phyloP scores from a whole-genome alignment of 1,139 yeast species.

The Meyerozyma elateridarum region DNA sequence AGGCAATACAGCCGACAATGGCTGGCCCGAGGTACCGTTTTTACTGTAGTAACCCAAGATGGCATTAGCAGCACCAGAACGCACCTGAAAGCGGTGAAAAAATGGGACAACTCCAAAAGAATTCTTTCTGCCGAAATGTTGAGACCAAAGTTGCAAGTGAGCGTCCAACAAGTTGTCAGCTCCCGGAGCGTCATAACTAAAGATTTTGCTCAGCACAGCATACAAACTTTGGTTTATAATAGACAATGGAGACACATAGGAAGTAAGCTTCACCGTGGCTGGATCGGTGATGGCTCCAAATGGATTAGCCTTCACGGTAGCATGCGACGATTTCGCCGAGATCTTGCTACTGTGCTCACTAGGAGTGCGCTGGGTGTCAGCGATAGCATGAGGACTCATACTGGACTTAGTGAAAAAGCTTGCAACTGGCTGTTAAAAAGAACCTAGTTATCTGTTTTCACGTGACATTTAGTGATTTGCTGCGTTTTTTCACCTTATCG shows the following conservation, averaged over 20 bases:
- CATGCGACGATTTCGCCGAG: conserved; percentile 6
- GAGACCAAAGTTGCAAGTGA: conserved; percentile 58
- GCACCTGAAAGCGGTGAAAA: conserved; percentile 60
- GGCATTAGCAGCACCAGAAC: conserved; percentile 81
- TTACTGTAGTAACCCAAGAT: conserved; percentile 64
- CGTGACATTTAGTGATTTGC: conserved; percentile 2
- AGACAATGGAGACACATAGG: conserved; percentile 58
- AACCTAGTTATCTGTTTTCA: conserved; percentile 1
- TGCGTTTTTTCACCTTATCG: background rate
- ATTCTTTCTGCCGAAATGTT: conserved; percentile 46
- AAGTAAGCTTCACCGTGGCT: conserved; percentile 41
- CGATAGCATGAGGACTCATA: conserved; percentile 11
- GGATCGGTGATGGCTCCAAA: conserved; percentile 62
- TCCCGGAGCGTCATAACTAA: conserved; percentile 66
- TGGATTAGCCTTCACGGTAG: conserved; percentile 30
- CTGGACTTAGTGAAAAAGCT: conserved; percentile 1
- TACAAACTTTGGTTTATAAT: conserved; percentile 65
- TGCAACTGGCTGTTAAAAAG: conserved; percentile 1
- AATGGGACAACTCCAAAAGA: conserved; percentile 54
- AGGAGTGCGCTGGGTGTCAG: conserved; percentile 3
- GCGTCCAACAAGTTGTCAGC: conserved; percentile 58
- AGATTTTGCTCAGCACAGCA: conserved; percentile 57
- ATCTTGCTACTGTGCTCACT: conserved; percentile 2
- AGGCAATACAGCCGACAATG: conserved; percentile 56
- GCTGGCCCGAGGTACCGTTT: conserved; percentile 37